These are phyloP conservation scores for Fusarium burgessii DNA, from an alignment of 2,329 filamentous ascomycete genomes.

Conservation along the genomic window DNA sequence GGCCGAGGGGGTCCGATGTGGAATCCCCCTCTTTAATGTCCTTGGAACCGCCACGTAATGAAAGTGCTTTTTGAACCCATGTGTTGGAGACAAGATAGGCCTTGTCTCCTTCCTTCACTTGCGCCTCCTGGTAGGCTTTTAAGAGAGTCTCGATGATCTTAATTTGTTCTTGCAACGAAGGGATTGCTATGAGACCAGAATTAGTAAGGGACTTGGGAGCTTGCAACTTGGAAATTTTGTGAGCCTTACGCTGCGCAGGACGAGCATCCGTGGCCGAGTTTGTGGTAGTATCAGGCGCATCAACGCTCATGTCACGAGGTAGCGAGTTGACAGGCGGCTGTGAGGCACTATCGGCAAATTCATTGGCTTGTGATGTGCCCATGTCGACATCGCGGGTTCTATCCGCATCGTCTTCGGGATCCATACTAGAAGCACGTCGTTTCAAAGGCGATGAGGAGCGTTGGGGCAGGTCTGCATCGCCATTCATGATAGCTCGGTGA, in stretches of 20 bases:
- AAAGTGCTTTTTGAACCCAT: slow-evolving; percentile 82
- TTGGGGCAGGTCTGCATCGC: slow-evolving; percentile 67
- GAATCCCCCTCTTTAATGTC: slow-evolving; percentile 69
- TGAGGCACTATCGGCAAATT: slow-evolving; percentile 25
- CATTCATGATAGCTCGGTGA: slow-evolving; percentile 69
- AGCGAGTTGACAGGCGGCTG: slow-evolving; percentile 38
- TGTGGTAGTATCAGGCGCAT: slow-evolving; percentile 50
- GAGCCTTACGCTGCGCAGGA: slow-evolving; percentile 47
- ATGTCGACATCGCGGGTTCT: slow-evolving; percentile 61
- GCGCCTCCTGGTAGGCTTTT: slow-evolving; percentile 62
- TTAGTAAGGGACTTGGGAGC: slow-evolving; percentile 27
- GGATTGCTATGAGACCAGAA: slow-evolving; percentile 43
- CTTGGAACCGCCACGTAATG: slow-evolving; percentile 70
- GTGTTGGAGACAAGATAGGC: slow-evolving; percentile 82
- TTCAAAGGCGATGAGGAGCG: slow-evolving; percentile 75
- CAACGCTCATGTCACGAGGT: slow-evolving; percentile 58
- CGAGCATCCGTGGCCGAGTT: slow-evolving; percentile 32
- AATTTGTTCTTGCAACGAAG: slow-evolving; percentile 71
- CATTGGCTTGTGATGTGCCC: slow-evolving; percentile 49
- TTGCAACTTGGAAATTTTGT: neutral
- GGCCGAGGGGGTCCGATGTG: slow-evolving; percentile 74
- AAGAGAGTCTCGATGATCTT: slow-evolving; percentile 74
- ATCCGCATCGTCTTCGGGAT: slow-evolving; percentile 59
- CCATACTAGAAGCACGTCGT: slow-evolving; percentile 72
- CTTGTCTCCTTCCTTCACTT: slow-evolving; percentile 76